Conservation (phyloP, 768 basidiomycete species). For the Hirschioporus abietinus region DNA sequence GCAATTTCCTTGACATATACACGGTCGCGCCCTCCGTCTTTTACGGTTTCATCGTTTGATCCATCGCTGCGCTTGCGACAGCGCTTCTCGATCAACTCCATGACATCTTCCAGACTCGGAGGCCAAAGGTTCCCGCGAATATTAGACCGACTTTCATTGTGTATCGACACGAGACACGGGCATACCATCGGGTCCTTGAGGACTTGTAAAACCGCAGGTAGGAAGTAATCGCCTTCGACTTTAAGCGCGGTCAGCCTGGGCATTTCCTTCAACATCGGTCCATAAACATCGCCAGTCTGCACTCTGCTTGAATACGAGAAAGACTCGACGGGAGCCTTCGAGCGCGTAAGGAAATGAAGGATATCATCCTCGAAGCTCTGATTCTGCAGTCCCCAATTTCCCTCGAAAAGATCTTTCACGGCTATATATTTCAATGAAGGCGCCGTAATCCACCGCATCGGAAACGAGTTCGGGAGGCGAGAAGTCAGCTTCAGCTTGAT, state of each 20-base stretch:
- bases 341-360: neutral
- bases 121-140: neutral
- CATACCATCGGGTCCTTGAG: neutral
- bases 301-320: neutral
- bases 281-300: neutral
- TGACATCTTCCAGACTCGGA: neutral
- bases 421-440: neutral
- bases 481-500: neutral
- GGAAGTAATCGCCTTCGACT: neutral
- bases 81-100: neutral
- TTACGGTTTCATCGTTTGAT: neutral
- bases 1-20: neutral
- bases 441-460: neutral
- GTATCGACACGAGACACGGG: neutral
- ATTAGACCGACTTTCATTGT: neutral
- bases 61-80: neutral
- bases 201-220: neutral
- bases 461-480: neutral
- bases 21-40: too few relatives aligned
- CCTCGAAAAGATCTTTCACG: neutral
- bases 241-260: neutral
- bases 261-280: neutral
- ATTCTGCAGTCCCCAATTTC: neutral
- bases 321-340: neutral
- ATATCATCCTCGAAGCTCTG: neutral